phyloP scores from a whole-genome alignment of 257 asterid genomes.

The Gynochthodes officinalis region DNA sequence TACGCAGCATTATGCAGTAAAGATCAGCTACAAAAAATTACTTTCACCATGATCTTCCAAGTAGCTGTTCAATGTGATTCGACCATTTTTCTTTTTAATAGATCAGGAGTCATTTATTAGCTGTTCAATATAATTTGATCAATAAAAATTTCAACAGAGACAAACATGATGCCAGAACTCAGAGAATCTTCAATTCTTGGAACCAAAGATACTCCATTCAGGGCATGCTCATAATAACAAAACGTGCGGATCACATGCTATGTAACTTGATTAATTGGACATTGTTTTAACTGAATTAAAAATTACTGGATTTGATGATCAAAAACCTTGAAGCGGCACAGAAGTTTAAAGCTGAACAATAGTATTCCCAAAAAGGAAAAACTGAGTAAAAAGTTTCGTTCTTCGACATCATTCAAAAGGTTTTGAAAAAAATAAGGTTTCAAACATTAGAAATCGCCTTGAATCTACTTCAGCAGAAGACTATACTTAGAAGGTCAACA shows the following conservation, averaged over 20 bases:
- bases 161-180: not conserved
- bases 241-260: not conserved
- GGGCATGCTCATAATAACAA: not conserved
- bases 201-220: not conserved
- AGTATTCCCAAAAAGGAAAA: not conserved
- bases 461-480: not conserved
- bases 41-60: not conserved
- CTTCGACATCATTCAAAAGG: not conserved
- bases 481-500: not conserved
- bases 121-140: too few relatives aligned
- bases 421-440: not conserved
- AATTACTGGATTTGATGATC: too few relatives aligned
- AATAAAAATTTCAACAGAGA: too few relatives aligned
- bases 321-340: not conserved
- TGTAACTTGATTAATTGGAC: not conserved
- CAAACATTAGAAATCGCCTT: not conserved
- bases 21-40: not conserved
- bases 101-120: too few relatives aligned
- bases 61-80: not conserved
- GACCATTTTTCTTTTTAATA: too few relatives aligned
- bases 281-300: not conserved
- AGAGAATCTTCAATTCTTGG: not conserved
- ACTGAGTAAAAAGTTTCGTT: not conserved
- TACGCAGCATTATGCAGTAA: not conserved
- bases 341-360: not conserved